Conservation (phyloP, 148 eudicot species). For the Beta vulgaris region DNA sequence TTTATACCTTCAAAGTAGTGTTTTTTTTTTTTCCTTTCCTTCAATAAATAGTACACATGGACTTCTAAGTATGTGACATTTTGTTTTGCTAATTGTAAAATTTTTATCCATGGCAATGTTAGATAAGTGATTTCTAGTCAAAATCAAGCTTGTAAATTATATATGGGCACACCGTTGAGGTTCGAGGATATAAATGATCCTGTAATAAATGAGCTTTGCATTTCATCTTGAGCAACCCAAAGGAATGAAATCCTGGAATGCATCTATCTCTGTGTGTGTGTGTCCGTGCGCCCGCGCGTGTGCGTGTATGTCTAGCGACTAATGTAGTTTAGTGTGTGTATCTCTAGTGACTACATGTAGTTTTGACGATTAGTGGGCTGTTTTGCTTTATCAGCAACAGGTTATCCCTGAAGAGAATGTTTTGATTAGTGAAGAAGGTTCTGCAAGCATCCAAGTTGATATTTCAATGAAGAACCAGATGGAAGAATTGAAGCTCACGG, state of each 20-base stretch:
- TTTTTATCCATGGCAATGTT: too few species aligned
- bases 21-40: too few species aligned
- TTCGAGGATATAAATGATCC: too few species aligned
- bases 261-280: not conserved
- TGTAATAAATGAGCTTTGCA: not conserved
- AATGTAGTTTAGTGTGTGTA: not conserved
- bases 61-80: too few species aligned
- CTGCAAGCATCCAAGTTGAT: conserved; percentile 55
- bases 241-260: not conserved
- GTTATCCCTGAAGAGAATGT: conserved; percentile 26
- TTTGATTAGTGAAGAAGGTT: conserved; percentile 34
- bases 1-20: too few species aligned
- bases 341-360: not conserved
- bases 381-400: conserved; percentile 33
- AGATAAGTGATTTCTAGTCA: too few species aligned
- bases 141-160: not conserved
- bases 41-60: too few species aligned
- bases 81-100: too few species aligned
- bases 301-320: not conserved
- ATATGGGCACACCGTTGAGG: too few species aligned
- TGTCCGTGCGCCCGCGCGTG: not conserved
- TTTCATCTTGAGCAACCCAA: not conserved
- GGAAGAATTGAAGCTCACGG: conserved; percentile 51
- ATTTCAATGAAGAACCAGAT: conserved; percentile 39
- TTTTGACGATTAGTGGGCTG: not conserved